phyloP scores from a whole-genome alignment of 2,329 filamentous ascomycete genomes.

The Ceratocystis cubensis region DNA sequence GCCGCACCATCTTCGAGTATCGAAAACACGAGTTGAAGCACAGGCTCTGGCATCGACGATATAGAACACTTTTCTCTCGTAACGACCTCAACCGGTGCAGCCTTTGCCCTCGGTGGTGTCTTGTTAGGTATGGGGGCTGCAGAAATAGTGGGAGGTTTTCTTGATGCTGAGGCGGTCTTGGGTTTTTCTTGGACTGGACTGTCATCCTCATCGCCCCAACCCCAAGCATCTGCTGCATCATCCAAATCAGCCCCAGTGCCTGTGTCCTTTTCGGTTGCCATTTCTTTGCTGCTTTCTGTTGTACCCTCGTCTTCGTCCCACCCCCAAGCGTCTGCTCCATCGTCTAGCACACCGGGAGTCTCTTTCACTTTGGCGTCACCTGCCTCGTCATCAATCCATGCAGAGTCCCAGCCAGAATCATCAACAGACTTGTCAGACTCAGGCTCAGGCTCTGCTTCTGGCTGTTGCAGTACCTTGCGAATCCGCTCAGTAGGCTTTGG shows the following conservation, averaged over 20 bases:
- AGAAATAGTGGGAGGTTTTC: constrained; percentile 20
- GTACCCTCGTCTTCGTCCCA: constrained; percentile 59
- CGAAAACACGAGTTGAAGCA: constrained; percentile 52
- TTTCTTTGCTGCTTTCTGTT: constrained; percentile 24
- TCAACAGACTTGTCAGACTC: constrained; percentile 25
- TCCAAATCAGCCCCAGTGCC: constrained; percentile 29
- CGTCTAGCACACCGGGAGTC: constrained; percentile 27
- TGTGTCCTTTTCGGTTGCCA: constrained; percentile 12
- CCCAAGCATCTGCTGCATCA: constrained; percentile 59
- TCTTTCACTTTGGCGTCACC: constrained; percentile 23
- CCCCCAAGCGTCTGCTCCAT: constrained; percentile 60
- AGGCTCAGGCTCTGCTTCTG: constrained; percentile 38
- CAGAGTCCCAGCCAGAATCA: constrained; percentile 60
- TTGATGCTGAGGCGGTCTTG: background rate
- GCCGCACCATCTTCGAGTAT: constrained; percentile 49
- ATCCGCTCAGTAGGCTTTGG: constrained; percentile 66
- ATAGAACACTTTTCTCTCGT: constrained; percentile 78
- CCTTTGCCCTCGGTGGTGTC: constrained; percentile 23
- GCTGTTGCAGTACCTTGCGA: constrained; percentile 67
- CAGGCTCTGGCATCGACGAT: constrained; percentile 71
- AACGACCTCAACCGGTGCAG: constrained; percentile 51
- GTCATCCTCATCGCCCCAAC: constrained; percentile 63
- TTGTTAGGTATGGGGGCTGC: constrained; percentile 22
- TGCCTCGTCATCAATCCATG: constrained; percentile 57
- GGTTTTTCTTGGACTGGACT: background rate